Conservation (phyloP, 2,329 filamentous ascomycete genomes). For the Trichoderma afroharzianum region DNA sequence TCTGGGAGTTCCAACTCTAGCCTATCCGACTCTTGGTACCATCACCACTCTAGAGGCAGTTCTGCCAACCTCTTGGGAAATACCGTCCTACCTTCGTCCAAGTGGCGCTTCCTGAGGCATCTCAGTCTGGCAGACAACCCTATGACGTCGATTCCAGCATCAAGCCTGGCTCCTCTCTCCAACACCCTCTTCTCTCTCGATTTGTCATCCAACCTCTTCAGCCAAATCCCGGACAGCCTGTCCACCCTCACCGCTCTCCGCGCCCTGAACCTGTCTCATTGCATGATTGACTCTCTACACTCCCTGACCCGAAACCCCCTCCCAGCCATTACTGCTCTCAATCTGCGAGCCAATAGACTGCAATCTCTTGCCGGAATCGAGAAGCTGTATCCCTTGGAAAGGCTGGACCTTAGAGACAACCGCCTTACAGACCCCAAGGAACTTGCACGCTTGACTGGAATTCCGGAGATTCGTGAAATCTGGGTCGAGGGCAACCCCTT, state of each 20-base stretch:
- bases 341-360: slow-evolving; percentile 84
- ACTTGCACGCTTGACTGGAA: slow-evolving; percentile 80
- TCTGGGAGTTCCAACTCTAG: slow-evolving; percentile 91
- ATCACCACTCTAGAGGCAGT: slow-evolving; percentile 61
- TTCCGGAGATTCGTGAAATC: slow-evolving; percentile 87
- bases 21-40: slow-evolving; percentile 60
- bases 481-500: slow-evolving; percentile 94
- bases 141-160: slow-evolving; percentile 71
- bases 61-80: slow-evolving; percentile 71
- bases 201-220: slow-evolving; percentile 86
- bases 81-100: slow-evolving; percentile 73
- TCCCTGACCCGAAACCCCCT: slow-evolving; percentile 82
- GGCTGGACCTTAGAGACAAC: slow-evolving; percentile 89
- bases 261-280: slow-evolving; percentile 89
- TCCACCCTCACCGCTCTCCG: slow-evolving; percentile 82
- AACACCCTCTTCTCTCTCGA: slow-evolving; percentile 90
- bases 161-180: slow-evolving; percentile 75
- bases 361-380: slow-evolving; percentile 86
- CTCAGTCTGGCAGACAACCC: slow-evolving; percentile 89
- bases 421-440: slow-evolving; percentile 86
- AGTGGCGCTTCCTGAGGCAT: slow-evolving; percentile 94
- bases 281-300: slow-evolving; percentile 94
- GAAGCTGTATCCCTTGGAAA: slow-evolving; percentile 80
- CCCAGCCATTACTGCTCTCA: slow-evolving; percentile 89
- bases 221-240: slow-evolving; percentile 89